Evolutionary conservation across 2,329 filamentous ascomycete genomes (phyloP).

Genomic region (Phialophora verrucosa): DNA sequence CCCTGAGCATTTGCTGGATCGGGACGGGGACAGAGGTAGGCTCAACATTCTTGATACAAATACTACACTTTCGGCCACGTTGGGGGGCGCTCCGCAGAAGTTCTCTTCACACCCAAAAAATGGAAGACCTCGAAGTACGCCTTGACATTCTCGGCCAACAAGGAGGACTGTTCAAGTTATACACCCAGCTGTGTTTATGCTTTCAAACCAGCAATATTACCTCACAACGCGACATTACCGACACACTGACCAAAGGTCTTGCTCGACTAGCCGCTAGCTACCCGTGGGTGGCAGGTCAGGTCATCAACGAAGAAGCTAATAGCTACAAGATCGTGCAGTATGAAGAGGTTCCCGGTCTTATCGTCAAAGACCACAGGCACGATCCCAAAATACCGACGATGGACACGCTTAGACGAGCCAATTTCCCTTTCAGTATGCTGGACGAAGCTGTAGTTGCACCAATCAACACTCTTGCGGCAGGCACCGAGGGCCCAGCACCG

Average conservation of each 20-base stretch:
- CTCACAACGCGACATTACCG: slow-evolving; percentile 40
- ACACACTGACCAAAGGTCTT: slow-evolving; percentile 48
- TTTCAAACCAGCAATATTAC: slow-evolving; percentile 44
- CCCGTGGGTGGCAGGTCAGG: slow-evolving; percentile 57
- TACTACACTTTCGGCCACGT: background rate
- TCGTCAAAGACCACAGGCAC: slow-evolving; percentile 53
- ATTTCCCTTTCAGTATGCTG: slow-evolving; percentile 57
- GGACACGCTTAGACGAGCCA: slow-evolving; percentile 45
- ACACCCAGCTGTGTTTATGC: slow-evolving; percentile 48
- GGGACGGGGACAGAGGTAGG: background rate
- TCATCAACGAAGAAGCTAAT: slow-evolving; percentile 45
- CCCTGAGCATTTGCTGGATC: background rate
- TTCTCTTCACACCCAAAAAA: background rate
- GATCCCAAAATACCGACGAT: slow-evolving; percentile 48
- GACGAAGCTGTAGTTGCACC: slow-evolving; percentile 54
- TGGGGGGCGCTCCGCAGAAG: background rate
- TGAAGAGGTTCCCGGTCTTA: slow-evolving; percentile 44
- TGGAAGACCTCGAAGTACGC: slow-evolving; percentile 12
- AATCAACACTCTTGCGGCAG: slow-evolving; percentile 45
- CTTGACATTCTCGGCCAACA: slow-evolving; percentile 19
- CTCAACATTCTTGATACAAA: background rate
- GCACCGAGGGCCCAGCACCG: slow-evolving; percentile 41
- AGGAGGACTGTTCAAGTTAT: slow-evolving; percentile 24
- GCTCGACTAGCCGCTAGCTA: slow-evolving; percentile 49
- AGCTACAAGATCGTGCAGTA: slow-evolving; percentile 48